These are phyloP conservation scores for Lablab purpureus DNA, from an alignment of 306 rosid species.

Conservation along the genomic window DNA sequence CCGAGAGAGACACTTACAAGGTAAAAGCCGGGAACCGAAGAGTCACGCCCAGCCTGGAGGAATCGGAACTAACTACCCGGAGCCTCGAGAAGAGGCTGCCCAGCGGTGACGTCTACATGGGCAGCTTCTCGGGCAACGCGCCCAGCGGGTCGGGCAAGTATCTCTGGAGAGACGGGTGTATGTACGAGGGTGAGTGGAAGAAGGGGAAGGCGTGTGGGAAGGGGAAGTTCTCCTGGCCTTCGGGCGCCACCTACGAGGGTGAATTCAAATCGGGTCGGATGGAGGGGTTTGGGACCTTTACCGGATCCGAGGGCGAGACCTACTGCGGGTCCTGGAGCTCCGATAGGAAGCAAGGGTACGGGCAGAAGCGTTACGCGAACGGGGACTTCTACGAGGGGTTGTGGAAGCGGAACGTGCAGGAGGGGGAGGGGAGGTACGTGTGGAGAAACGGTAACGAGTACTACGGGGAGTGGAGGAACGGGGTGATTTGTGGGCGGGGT, in stretches of 20 bases:
- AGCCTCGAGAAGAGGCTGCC: conserved; percentile 58
- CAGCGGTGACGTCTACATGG: conserved; percentile 91
- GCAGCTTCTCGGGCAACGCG: conserved; percentile 68
- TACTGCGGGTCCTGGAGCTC: conserved; percentile 84
- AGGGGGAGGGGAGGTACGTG: conserved; percentile 85
- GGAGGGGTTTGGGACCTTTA: conserved; percentile 85
- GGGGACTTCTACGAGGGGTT: conserved; percentile 86
- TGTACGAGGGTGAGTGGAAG: conserved; percentile 95
- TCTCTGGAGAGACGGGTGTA: conserved; percentile 89
- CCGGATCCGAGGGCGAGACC: conserved; percentile 83
- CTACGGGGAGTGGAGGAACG: conserved; percentile 86
- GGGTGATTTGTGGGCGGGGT: conserved; percentile 79
- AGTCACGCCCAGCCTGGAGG: conserved; percentile 66
- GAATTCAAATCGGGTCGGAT: conserved; percentile 94
- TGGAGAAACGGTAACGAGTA: conserved; percentile 94
- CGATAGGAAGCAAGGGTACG: conserved; percentile 80
- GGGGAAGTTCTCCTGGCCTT: conserved; percentile 95
- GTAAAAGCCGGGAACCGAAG: conserved; percentile 56
- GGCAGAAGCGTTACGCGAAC: conserved; percentile 76
- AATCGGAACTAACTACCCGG: neutral
- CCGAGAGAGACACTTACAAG: conserved; percentile 36
- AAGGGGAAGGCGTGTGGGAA: conserved; percentile 89
- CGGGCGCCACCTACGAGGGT: conserved; percentile 91
- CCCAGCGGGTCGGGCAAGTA: conserved; percentile 95
- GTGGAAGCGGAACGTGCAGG: conserved; percentile 82